Conservation (phyloP, 208 protist species). For the Naegleria fowleri region DNA sequence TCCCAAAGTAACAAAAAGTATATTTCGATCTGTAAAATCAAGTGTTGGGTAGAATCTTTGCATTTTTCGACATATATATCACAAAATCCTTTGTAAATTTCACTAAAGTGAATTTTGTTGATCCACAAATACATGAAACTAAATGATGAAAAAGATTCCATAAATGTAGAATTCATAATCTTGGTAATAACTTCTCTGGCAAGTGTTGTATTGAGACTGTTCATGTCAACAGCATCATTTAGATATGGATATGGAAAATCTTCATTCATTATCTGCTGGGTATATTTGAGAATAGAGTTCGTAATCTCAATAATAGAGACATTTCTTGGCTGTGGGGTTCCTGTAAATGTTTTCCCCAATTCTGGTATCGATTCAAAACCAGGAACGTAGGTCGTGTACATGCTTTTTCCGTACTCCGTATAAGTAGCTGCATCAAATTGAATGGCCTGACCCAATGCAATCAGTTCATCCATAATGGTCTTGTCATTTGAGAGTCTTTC, state of each 20-base stretch:
- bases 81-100: not conserved
- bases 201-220: not conserved
- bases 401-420: not conserved
- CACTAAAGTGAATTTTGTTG: not conserved
- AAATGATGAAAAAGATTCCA: not conserved
- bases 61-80: not conserved
- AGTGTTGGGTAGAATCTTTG: not conserved
- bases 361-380: no score
- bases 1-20: not conserved
- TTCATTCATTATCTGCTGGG: not conserved
- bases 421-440: not conserved
- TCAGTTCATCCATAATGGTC: not conserved
- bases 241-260: not conserved
- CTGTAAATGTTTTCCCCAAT: not conserved
- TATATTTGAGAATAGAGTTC: not conserved
- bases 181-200: not conserved
- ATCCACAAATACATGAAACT: not conserved
- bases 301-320: not conserved
- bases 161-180: not conserved
- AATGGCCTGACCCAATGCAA: not conserved
- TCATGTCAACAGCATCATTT: not conserved
- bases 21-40: not conserved
- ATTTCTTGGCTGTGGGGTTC: not conserved
- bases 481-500: not conserved
- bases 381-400: not conserved